These are phyloP conservation scores for Zygosaccharomyces rouxii DNA, from an alignment of 805 yeast species.

Conservation along the genomic window DNA sequence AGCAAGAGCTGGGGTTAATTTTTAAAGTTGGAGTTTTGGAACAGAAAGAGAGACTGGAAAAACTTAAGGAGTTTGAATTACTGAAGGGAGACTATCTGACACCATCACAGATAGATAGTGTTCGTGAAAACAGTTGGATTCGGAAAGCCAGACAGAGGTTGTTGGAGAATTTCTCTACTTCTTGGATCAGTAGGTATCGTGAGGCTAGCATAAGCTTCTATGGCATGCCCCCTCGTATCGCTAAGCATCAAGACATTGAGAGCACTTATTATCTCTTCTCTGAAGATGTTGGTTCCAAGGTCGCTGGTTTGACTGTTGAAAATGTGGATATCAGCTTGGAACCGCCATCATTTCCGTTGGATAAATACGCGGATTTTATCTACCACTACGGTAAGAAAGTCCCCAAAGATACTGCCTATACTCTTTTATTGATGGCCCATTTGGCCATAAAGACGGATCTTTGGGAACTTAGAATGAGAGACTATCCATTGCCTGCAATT, in stretches of 20 bases:
- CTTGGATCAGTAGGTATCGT: conserved; percentile 38
- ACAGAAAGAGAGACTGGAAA: conserved; percentile 47
- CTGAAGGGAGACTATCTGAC: conserved; percentile 7
- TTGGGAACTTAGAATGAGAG: conserved; percentile 45
- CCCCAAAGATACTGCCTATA: conserved; percentile 49
- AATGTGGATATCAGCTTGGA: conserved; percentile 24
- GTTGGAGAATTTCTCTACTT: conserved; percentile 38
- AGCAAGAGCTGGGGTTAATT: conserved; percentile 53
- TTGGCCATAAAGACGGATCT: conserved; percentile 42
- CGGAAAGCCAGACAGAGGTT: conserved; percentile 18
- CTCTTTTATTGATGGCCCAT: conserved; percentile 50
- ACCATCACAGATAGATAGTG: not conserved
- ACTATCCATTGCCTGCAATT: conserved; percentile 55
- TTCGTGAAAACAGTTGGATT: conserved; percentile 5
- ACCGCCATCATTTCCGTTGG: conserved; percentile 33
- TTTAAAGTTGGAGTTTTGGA: conserved; percentile 56
- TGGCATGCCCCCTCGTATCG: conserved; percentile 27
- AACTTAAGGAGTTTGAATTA: conserved; percentile 32
- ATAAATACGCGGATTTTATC: conserved; percentile 35
- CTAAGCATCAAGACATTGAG: conserved; percentile 18
- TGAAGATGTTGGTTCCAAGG: conserved; percentile 26
- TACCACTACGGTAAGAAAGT: conserved; percentile 45
- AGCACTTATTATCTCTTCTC: conserved; percentile 19
- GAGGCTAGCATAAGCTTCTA: conserved; percentile 31
- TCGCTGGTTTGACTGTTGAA: conserved; percentile 25